Base-by-base conservation (phyloP, 805 yeast genomes). In the Lipomyces orientalis region DNA sequence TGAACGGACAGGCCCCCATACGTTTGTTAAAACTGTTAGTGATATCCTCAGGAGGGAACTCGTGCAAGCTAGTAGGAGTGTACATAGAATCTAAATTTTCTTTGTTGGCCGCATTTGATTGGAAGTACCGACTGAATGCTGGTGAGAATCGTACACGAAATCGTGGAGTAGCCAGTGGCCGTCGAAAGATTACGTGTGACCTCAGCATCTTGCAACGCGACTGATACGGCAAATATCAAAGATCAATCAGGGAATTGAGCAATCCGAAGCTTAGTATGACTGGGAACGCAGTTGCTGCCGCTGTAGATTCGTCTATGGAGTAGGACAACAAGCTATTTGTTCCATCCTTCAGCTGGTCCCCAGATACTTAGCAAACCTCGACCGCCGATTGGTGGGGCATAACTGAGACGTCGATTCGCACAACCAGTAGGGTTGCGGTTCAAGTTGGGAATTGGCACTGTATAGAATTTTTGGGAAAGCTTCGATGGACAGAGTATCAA, bases 21-120 rank as follows among this genome's bases (percentile, higher is more conserved):
- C 71, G 70, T 33, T 14, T 54, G 61, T 67, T 69, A 67, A 67
- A 69, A 35, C 54, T 52, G 63, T 68, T 65, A 43, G 60, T 37
- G 52, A 65, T 51, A 16, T 31, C 22, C 52, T 43, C 65, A 8
- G 54, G 37, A 31, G 62, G 58, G 14, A 65, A 29, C 51, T 69
- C 71, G 51, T 62, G 55, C 57, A 69, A 59, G 10, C 64, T 57
- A 12, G 72, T 69, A 19, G 52, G 59, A 6, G 64, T 43, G 49
- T 55, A 68, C 56, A 57, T 39, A 29, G 55, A 22, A 49, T 14
- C 29, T 49, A 64, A 19, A 22, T 51, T 12, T 31, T 25, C 55
- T 16, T 29, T 57, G 52, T 54, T 33, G 39, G 29, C 59, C 14
- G 62, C 64, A 12, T 61, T 55, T 54, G 64, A n/a, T 33, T 25